Conservation (phyloP, 23 red algal species). For the Rhodosorus marinus region DNA sequence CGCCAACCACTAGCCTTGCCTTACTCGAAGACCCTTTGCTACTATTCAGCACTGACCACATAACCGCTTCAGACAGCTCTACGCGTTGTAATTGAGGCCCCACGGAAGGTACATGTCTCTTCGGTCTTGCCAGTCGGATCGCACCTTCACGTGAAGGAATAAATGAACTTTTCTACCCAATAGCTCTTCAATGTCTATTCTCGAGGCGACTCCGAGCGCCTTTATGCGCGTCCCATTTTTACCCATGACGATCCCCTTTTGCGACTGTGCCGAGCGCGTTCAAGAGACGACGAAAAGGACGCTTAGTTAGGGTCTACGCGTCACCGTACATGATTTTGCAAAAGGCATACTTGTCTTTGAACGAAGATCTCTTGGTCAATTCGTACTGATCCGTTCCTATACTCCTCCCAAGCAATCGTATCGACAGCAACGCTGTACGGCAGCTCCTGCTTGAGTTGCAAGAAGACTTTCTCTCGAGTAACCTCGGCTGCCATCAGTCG, state of each 20-base stretch:
- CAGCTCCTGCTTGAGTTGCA: conserved; percentile 50
- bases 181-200: conserved; percentile 31
- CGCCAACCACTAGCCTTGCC: no score
- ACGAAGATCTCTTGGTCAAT: conserved; percentile 66
- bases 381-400: conserved; percentile 29
- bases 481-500: conserved; percentile 78
- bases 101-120: conserved; percentile 24
- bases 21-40: no score
- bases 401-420: conserved; percentile 41
- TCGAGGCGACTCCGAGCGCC: conserved; percentile 37
- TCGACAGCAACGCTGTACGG: conserved; percentile 82
- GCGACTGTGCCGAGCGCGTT: no score
- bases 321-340: neutral
- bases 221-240: conserved; percentile 47
- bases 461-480: conserved; percentile 58
- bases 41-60: no score
- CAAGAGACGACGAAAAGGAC: neutral
- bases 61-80: no score
- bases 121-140: conserved; percentile 70
- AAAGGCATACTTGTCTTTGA: conserved; percentile 16
- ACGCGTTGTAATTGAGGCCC: conserved; percentile 77
- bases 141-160: conserved; percentile 74
- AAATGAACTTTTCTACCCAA: conserved; percentile 57
- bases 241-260: conserved; percentile 73
- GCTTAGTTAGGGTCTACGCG: neutral